A percentile compares a stretch with the other conserved stretches of the same genome.
Evolutionary conservation across 306 rosid species (phyloP).

Genomic region (Amphicarpaea edgeworthii): DNA sequence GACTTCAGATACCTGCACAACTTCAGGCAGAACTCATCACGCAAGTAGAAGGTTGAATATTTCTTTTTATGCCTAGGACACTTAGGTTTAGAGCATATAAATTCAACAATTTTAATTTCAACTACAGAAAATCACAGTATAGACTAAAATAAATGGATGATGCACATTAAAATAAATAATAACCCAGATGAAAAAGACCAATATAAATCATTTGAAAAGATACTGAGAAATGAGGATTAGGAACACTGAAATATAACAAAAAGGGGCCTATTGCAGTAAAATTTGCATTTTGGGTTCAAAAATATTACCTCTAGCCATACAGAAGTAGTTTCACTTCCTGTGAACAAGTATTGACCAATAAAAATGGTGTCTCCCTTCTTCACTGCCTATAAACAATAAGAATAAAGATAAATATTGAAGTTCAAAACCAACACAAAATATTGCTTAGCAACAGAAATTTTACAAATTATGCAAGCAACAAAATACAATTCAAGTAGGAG

Average conservation of each 20-base stretch:
- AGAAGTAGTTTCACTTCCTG: constrained; percentile 99
- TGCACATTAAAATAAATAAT: neutral
- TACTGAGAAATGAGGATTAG: too few relatives aligned
- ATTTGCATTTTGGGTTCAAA: constrained; percentile 19
- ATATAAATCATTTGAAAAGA: constrained; percentile 33
- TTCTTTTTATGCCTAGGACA: constrained; percentile 20
- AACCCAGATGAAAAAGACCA: constrained; percentile 33
- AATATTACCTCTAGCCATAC: constrained; percentile 94
- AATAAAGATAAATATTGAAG: constrained; percentile 29
- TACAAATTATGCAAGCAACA: constrained; percentile 9
- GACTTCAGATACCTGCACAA: constrained; percentile 83
- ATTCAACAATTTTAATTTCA: constrained; percentile 26
- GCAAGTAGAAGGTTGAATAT: constrained; percentile 20
- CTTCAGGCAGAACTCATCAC: constrained; percentile 43
- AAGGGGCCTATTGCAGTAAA: constrained; percentile 7
- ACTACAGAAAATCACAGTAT: neutral
- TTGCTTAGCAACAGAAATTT: neutral
- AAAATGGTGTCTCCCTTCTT: constrained; percentile 95
- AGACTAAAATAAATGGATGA: neutral
- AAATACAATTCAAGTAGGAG: constrained; percentile 20
- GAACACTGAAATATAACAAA: constrained; percentile 6
- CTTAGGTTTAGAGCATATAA: constrained; percentile 30
- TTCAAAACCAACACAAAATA: constrained; percentile 20
- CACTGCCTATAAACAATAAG: constrained; percentile 69
- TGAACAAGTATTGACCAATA: constrained; percentile 93